Base-by-base conservation (phyloP, 225 moss, liverwort and hornwort species). In the Lunularia cruciata region DNA sequence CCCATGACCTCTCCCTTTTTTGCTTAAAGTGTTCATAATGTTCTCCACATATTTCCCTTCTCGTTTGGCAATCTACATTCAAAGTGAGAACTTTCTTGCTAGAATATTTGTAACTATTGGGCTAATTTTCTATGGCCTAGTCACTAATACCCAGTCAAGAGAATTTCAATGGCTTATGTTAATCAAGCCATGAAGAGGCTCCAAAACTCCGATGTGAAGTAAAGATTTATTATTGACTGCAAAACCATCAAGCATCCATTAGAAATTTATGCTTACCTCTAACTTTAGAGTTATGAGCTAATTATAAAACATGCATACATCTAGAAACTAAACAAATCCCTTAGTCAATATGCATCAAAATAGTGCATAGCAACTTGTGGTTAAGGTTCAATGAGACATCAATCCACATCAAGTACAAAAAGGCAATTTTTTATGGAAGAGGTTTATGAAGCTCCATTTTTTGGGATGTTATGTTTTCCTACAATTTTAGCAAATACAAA, bases 41-140 rank as follows among this genome's bases (percentile, higher is more conserved):
- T 72, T 77, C 1, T 90, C 95, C 73, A 95, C 4, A 69, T 92
- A 90, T 77, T 86, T 88, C 15, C 90, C 95, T 75, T 95, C 85
- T 35, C 88, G 66, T 74, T 92, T 92, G 18, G 95, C 95, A 23
- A 90, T 92, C 85, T 95, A 86, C n/a, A n/a, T n/a, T n/a, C n/a
- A 33, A 57, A 48, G 22, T 26, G 13, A n/a, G n/a, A n/a, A n/a
- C n/a, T n/a, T n/a, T n/a, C n/a, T n/a, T n/a, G n/a, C n/a, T n/a
- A n/a, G 13, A 40, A 13, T n/a, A n/a, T n/a, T n/a, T n/a, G n/a
- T n/a, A n/a, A n/a, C n/a, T n/a, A n/a, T n/a, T n/a, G n/a, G n/a
- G n/a, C n/a, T n/a, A n/a, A n/a, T n/a, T n/a, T n/a, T n/a, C n/a
- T n/a, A n/a, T n/a, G n/a, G n/a, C n/a, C n/a, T n/a, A n/a, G n/a